These are phyloP conservation scores for Taiozyma onychis DNA, from an alignment of 1,139 yeast genomes.

Conservation along the genomic window DNA sequence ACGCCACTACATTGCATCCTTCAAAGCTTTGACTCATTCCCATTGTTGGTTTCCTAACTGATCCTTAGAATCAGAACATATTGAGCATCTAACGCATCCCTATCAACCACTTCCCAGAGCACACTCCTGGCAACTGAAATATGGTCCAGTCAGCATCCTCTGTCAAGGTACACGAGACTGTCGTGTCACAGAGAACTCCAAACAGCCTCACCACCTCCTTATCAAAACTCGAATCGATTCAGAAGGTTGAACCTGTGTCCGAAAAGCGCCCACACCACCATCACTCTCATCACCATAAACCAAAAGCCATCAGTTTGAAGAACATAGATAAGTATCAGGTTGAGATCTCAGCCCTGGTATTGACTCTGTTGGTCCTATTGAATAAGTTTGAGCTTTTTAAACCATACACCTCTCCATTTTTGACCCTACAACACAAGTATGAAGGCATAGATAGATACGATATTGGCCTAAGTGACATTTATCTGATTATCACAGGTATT, in stretches of 20 bases:
- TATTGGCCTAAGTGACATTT: constrained; percentile 52
- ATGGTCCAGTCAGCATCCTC: neutral
- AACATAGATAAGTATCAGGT: constrained; percentile 20
- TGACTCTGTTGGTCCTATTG: constrained; percentile 7
- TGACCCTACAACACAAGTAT: constrained; percentile 43
- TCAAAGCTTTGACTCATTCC: neutral
- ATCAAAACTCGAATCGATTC: neutral
- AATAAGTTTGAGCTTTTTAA: constrained; percentile 8
- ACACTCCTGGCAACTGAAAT: neutral
- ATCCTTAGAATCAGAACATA: neutral
- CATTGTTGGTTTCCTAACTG: neutral
- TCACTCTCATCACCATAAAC: neutral
- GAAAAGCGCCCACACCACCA: neutral
- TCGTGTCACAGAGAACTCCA: neutral
- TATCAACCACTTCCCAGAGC: neutral
- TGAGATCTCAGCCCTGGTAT: constrained; percentile 12
- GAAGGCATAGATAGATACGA: constrained; percentile 35
- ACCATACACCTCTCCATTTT: constrained; percentile 34
- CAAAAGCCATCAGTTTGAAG: constrained; percentile 5
- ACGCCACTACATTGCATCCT: neutral
- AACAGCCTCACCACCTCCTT: neutral
- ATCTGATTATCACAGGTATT: constrained; percentile 50
- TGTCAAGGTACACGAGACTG: neutral
- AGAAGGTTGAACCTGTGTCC: neutral
- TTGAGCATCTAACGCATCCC: neutral